Conservation (phyloP, 2,329 filamentous ascomycete genomes). For the Conoideocrella luteorostrata region DNA sequence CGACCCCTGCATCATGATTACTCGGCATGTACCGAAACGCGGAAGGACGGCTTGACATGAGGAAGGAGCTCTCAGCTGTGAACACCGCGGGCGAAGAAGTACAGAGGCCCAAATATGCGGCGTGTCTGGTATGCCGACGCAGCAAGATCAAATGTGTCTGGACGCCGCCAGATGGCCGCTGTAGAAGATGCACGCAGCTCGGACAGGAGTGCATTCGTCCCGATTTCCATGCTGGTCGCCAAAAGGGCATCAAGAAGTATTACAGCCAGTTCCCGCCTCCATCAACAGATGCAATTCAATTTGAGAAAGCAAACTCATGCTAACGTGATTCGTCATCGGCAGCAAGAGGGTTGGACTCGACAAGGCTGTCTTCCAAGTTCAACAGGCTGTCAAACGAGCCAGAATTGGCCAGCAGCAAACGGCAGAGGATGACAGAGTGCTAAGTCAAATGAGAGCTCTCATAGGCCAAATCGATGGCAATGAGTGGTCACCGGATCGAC, state of each 20-base stretch:
- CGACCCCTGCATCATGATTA: neutral
- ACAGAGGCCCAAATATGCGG: slow-evolving; percentile 36
- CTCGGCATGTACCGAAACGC: too few species aligned
- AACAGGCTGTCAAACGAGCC: slow-evolving; percentile 58
- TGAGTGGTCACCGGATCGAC: slow-evolving; percentile 10
- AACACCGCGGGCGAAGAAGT: slow-evolving; percentile 13
- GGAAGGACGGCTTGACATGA: too few species aligned
- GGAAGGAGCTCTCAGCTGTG: neutral
- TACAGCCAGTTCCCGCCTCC: neutral
- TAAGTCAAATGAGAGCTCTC: slow-evolving; percentile 35
- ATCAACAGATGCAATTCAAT: too few species aligned
- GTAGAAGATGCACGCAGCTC: slow-evolving; percentile 55
- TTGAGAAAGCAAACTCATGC: too few species aligned
- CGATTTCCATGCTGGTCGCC: slow-evolving; percentile 66
- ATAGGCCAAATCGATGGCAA: slow-evolving; percentile 24
- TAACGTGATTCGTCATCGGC: neutral
- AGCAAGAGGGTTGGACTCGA: slow-evolving; percentile 70
- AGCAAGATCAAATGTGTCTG: slow-evolving; percentile 65
- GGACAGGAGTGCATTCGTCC: slow-evolving; percentile 59
- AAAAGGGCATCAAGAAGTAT: slow-evolving; percentile 73
- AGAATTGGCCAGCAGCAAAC: slow-evolving; percentile 35
- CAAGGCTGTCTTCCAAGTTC: slow-evolving; percentile 67
- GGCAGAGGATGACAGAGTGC: slow-evolving; percentile 38
- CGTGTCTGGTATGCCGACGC: slow-evolving; percentile 57
- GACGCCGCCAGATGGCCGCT: slow-evolving; percentile 42